phyloP scores from a whole-genome alignment of 1,139 yeast species.

The Chernovozyma sophiae-reginae region DNA sequence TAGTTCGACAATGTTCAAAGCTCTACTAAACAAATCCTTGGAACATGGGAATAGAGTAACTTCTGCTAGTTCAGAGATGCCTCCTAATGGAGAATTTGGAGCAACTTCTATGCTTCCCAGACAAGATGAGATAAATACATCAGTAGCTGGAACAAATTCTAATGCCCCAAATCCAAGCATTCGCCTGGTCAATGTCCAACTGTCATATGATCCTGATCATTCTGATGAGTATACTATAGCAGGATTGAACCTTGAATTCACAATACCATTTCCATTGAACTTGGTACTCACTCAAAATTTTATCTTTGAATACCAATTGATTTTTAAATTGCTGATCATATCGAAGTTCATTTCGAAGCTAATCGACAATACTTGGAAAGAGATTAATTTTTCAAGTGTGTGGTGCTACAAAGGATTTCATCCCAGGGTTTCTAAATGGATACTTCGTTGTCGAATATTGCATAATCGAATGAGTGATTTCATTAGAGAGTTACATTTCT shows the following conservation, averaged over 20 bases:
- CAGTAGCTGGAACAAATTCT: background rate
- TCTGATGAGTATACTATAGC: slow-evolving; percentile 32
- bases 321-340: slow-evolving; percentile 68
- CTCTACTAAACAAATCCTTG: slow-evolving; percentile 36
- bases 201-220: slow-evolving; percentile 42
- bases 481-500: slow-evolving; percentile 51
- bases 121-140: background rate
- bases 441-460: slow-evolving; percentile 51
- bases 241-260: slow-evolving; percentile 58
- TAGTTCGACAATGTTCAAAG: slow-evolving; percentile 31
- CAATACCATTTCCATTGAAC: slow-evolving; percentile 83
- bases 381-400: slow-evolving; percentile 58
- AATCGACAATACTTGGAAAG: slow-evolving; percentile 69
- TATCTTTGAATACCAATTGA: slow-evolving; percentile 72
- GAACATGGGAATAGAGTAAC: slow-evolving; percentile 19
- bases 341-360: slow-evolving; percentile 59
- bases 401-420: slow-evolving; percentile 56
- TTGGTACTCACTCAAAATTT: slow-evolving; percentile 68
- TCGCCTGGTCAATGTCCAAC: background rate
- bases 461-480: slow-evolving; percentile 63
- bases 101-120: background rate
- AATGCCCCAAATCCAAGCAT: slow-evolving; percentile 13
- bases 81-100: background rate
- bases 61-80: slow-evolving; percentile 12
- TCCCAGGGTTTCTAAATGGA: slow-evolving; percentile 49